These are phyloP conservation scores for Cicer chorassanicum DNA, from an alignment of 306 rosid genomes.

Conservation along the genomic window DNA sequence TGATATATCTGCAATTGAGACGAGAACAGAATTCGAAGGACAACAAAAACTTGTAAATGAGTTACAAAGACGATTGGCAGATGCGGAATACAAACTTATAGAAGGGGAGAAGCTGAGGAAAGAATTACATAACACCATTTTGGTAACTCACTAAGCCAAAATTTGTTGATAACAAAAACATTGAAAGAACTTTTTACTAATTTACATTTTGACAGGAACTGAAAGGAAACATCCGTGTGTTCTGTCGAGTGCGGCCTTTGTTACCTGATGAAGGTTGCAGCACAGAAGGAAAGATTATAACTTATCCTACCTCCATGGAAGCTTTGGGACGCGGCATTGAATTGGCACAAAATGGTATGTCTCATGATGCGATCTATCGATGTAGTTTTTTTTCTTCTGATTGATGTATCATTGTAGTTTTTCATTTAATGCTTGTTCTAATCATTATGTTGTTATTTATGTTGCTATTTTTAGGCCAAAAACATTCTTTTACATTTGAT, in stretches of 20 bases:
- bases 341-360: conserved; percentile 70
- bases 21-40: conserved; percentile 77
- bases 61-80: conserved; percentile 73
- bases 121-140: conserved; percentile 85
- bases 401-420: conserved; percentile 28
- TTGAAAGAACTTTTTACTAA: conserved; percentile 16
- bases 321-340: conserved; percentile 87
- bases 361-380: conserved; percentile 13
- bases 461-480: conserved; percentile 66
- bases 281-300: conserved; percentile 66
- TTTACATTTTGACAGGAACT: conserved; percentile 66
- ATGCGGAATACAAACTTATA: conserved; percentile 76
- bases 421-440: conserved; percentile 1
- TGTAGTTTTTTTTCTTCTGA: conserved; percentile 21
- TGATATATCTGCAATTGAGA: conserved; percentile 75
- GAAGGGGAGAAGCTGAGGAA: conserved; percentile 91
- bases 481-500: conserved; percentile 87
- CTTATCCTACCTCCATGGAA: conserved; percentile 90
- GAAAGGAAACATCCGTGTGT: conserved; percentile 96
- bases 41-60: conserved; percentile 69
- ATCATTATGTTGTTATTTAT: conserved; percentile 33
- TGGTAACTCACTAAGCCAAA: conserved; percentile 60
- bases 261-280: conserved; percentile 74
- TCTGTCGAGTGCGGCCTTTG: conserved; percentile 95
- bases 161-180: conserved; percentile 20